phyloP scores from a whole-genome alignment of 257 asterid species.

The Phtheirospermum japonicum region DNA sequence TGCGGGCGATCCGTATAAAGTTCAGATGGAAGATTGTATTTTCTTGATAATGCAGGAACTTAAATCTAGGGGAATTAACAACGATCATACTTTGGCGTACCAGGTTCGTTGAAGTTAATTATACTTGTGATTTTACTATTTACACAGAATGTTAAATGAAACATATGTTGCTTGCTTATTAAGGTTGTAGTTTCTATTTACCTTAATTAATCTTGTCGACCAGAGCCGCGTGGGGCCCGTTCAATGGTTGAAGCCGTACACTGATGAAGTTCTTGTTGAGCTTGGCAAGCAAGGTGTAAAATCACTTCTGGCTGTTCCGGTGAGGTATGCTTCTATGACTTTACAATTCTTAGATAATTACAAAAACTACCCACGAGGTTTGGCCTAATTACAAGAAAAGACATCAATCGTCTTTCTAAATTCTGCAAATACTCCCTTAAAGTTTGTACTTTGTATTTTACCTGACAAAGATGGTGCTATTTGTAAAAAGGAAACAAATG shows the following conservation, averaged over 20 bases:
- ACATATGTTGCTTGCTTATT: no score
- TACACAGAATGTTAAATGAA: no score
- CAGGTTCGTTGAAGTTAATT: slow-evolving; percentile 88
- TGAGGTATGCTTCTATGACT: slow-evolving; percentile 51
- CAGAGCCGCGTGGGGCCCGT: slow-evolving; percentile 99
- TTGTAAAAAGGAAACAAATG: no score
- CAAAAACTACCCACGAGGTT: not conserved
- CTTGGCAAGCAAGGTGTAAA: slow-evolving; percentile 87
- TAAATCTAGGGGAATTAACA: slow-evolving; percentile 65
- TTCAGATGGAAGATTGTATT: slow-evolving; percentile 96
- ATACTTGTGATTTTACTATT: no score
- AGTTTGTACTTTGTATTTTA: no score
- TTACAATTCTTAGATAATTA: not conserved
- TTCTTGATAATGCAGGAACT: slow-evolving; percentile 87
- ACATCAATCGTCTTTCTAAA: no score
- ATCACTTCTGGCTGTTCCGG: slow-evolving; percentile 87
- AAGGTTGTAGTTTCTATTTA: no score
- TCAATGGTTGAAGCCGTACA: slow-evolving; percentile 94
- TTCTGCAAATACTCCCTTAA: no score
- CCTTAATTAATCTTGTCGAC: slow-evolving; percentile 6
- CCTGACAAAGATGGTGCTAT: no score
- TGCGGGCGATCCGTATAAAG: slow-evolving; percentile 91
- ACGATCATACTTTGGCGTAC: slow-evolving; percentile 79
- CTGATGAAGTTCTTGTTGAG: slow-evolving; percentile 94
- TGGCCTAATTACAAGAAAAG: no score